These are phyloP conservation scores for Aspergillus luchuensis DNA, from an alignment of 2,329 filamentous ascomycete genomes.

Conservation along the genomic window DNA sequence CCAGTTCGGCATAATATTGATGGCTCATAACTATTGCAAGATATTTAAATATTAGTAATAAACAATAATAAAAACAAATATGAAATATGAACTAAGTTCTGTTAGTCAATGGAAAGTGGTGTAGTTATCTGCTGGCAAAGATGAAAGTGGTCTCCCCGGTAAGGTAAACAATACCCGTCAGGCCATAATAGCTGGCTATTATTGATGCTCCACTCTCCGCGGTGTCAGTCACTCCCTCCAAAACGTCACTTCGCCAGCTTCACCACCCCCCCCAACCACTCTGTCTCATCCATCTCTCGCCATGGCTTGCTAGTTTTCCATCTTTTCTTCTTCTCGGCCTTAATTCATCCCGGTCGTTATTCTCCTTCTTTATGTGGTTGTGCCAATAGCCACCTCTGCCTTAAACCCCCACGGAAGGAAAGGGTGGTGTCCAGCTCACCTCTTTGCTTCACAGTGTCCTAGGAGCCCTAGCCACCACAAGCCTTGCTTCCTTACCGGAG, in stretches of 20 bases:
- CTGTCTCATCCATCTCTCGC: neutral
- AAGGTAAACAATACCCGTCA: neutral
- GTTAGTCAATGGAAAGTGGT: too few relatives aligned
- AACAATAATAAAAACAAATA: too few relatives aligned
- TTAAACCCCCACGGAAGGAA: neutral
- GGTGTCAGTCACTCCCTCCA: neutral
- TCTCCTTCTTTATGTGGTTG: neutral
- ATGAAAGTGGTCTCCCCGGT: too few relatives aligned
- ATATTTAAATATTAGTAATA: too few relatives aligned
- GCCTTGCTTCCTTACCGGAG: neutral
- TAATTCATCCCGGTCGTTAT: neutral
- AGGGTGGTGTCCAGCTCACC: slow-evolving; percentile 3
- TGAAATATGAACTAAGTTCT: too few relatives aligned
- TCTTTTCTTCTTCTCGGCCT: slow-evolving; percentile 1
- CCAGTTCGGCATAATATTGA: too few relatives aligned
- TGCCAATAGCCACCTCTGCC: neutral
- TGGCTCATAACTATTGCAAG: too few relatives aligned
- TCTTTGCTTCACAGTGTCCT: neutral
- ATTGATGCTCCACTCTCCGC: neutral
- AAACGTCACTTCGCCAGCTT: neutral
- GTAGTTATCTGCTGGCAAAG: too few relatives aligned
- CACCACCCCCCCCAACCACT: neutral
- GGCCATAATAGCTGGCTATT: neutral
- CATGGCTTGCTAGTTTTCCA: neutral
- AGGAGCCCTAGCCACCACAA: neutral